Evolutionary conservation across 129 eudicot species (phyloP).

Genomic region (Oenanthe sinensis): DNA sequence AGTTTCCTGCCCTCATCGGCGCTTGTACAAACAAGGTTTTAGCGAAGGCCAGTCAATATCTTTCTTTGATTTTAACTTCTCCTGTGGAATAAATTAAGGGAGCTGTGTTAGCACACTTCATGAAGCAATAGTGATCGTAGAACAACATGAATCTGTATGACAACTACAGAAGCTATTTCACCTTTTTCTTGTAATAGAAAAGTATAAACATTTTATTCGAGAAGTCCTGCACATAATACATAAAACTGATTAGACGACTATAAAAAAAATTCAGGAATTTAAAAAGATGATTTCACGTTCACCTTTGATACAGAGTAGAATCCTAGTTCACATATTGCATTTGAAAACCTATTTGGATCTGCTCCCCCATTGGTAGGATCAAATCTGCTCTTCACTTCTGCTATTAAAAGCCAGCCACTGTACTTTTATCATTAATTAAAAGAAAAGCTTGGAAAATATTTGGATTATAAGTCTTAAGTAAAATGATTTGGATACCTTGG

Average conservation of each 20-base stretch:
- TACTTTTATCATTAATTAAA: slow-evolving; percentile 14
- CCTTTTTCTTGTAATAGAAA: slow-evolving; percentile 79
- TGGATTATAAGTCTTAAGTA: background rate
- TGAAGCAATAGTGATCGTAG: background rate
- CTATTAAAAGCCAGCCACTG: slow-evolving; percentile 98
- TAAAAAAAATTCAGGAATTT: background rate
- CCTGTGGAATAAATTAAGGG: slow-evolving; percentile 23
- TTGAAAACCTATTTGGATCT: slow-evolving; percentile 48
- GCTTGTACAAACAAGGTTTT: slow-evolving; percentile 85
- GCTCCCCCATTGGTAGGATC: slow-evolving; percentile 86
- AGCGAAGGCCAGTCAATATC: slow-evolving; percentile 68
- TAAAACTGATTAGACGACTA: slow-evolving; percentile 12
- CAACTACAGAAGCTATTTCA: slow-evolving; percentile 12
- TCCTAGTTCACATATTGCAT: slow-evolving; percentile 71
- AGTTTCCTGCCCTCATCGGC: slow-evolving; percentile 38
- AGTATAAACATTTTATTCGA: slow-evolving; percentile 89
- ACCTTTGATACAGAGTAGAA: slow-evolving; percentile 65
- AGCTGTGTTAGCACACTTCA: background rate
- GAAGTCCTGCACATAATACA: slow-evolving; percentile 59
- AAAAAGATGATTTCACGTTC: background rate
- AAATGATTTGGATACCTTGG: slow-evolving; percentile 30
- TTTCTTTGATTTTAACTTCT: slow-evolving; percentile 29
- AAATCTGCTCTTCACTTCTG: slow-evolving; percentile 92
- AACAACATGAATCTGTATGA: background rate
- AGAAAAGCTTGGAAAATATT: background rate